Base-by-base conservation (phyloP, 345 rosid species). In the Ceriops decandra region DNA sequence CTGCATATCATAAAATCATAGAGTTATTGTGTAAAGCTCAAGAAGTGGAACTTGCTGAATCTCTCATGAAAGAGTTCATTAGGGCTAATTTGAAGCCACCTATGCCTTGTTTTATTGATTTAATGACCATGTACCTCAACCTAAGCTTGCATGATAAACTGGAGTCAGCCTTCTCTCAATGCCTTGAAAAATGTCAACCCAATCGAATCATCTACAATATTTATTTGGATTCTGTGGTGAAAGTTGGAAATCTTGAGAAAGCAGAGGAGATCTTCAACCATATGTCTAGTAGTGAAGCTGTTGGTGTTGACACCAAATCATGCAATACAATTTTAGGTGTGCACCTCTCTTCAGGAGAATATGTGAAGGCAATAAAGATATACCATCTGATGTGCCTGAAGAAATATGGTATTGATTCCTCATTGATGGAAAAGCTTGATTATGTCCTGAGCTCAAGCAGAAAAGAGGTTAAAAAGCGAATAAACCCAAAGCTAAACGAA, bases 1-100 rank as follows among this genome's bases (percentile, higher is more conserved):
- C 84, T 3, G 91, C 88, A 1, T 95, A 85, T 82, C 95, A 95
- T 71, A 88, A 88, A 72, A 90, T 90, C 57, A 82, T 89, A 54
- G 88, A 91, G 76, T 82, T 87, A 26, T 52, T 83, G 1, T 85
- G 91, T 66, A 78, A 82, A 73, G 85, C 87, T 49, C 74, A 61
- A 67, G 70, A 87, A 68, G 72, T 73, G 52, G 93, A 88, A 32
- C 78, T 66, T 57, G 88, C 81, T 0, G 97, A 95, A 63, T 82
- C 83, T 19, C 75, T 89, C 28, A 78, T 89, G 84, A 72, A 79
- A 58, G 97, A 89, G 78, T 82, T 95, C 68, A 54, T 79, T 66
- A 74, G 76, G 64, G 81, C 81, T 36, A 95, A 88, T 67, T 79
- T 84, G 88, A 89, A 89, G 71, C 90, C 89, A 24, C 84, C 88